phyloP scores from a whole-genome alignment of 768 basidiomycete genomes.

The Tremella mesenterica region DNA sequence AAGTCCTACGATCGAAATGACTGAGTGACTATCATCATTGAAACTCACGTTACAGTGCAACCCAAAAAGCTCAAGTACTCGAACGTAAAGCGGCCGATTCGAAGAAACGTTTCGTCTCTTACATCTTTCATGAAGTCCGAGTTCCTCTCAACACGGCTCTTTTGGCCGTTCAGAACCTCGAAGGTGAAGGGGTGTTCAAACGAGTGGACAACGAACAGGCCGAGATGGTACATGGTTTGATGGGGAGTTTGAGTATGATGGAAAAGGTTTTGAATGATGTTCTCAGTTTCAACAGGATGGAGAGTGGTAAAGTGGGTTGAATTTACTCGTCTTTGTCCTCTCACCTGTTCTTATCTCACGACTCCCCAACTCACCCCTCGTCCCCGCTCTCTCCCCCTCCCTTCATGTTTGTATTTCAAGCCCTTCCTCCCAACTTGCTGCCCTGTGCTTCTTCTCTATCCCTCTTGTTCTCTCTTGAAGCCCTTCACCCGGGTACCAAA shows the following conservation, averaged over 20 bases:
- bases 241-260: slow-evolving; percentile 42
- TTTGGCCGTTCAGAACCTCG: slow-evolving; percentile 85
- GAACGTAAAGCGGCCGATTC: slow-evolving; percentile 66
- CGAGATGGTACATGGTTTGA: slow-evolving; percentile 73
- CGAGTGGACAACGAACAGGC: slow-evolving; percentile 56
- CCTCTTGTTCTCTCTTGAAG: too few species aligned
- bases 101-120: slow-evolving; percentile 62
- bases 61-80: slow-evolving; percentile 65
- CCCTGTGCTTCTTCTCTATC: too few species aligned
- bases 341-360: background rate
- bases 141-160: slow-evolving; percentile 54
- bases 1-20: background rate
- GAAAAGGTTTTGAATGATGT: slow-evolving; percentile 45
- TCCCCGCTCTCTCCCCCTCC: too few species aligned
- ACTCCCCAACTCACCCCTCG: slow-evolving; percentile 40
- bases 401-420: too few species aligned
- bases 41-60: slow-evolving; percentile 51
- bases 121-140: slow-evolving; percentile 49
- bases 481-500: too few species aligned
- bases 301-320: slow-evolving; percentile 38
- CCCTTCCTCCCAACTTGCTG: too few species aligned
- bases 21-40: background rate
- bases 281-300: slow-evolving; percentile 43
- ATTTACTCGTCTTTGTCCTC: background rate
- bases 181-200: slow-evolving; percentile 63